phyloP scores from a whole-genome alignment of 345 rosid genomes.

The Reutealis trisperma region DNA sequence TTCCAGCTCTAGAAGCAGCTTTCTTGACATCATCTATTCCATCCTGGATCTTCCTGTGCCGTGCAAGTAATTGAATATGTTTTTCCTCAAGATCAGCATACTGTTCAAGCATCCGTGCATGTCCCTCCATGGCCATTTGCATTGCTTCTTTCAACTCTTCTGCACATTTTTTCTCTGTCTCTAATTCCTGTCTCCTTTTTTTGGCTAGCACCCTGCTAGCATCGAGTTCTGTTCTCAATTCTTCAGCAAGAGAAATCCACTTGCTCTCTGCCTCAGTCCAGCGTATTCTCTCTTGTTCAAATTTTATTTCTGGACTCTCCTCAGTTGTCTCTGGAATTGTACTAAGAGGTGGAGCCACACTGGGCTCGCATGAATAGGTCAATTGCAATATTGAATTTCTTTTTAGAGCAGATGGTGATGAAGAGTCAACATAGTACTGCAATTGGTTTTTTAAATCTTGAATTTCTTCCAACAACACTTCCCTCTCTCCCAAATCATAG shows the following conservation, averaged over 20 bases:
- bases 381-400: conserved; percentile 54
- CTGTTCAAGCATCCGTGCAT: conserved; percentile 95
- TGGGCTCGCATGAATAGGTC: conserved; percentile 59
- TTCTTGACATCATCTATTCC: conserved; percentile 94
- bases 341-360: conserved; percentile 41
- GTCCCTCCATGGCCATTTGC: conserved; percentile 96
- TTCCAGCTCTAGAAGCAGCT: conserved; percentile 92
- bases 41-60: conserved; percentile 85
- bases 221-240: conserved; percentile 78
- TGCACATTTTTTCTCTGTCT: conserved; percentile 74
- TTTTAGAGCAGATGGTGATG: conserved; percentile 53
- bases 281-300: conserved; percentile 58
- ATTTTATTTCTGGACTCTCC: conserved; percentile 54
- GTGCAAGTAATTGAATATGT: conserved; percentile 85
- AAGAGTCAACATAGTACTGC: conserved; percentile 70
- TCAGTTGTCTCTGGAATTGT: conserved; percentile 61
- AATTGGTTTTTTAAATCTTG: conserved; percentile 87
- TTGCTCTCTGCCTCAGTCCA: conserved; percentile 89
- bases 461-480: conserved; percentile 87
- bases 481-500: conserved; percentile 84
- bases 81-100: conserved; percentile 95
- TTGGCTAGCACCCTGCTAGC: conserved; percentile 56
- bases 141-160: conserved; percentile 90
- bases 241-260: conserved; percentile 91
- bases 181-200: conserved; percentile 70